Evolutionary conservation across 2,329 filamentous ascomycete species (phyloP), one percentile per base, ranked within the genome.

Genomic region (Calonectria pseudoreteaudii): DNA sequence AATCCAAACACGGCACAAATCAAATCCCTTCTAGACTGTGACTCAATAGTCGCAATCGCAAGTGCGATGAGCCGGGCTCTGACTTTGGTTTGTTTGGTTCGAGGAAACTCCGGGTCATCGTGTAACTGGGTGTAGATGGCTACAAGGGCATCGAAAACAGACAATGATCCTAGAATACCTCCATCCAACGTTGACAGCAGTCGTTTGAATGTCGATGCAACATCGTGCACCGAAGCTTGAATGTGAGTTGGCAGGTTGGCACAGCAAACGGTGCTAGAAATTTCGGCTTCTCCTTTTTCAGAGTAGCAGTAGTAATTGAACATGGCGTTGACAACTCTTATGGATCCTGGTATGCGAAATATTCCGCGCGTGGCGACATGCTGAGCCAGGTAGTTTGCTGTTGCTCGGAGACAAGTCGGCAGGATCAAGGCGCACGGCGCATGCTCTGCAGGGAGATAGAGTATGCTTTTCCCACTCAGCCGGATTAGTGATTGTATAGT

Each of bases 1-100:
- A 94, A 85, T 0, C 92, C 93, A 80, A 94, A 92, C 0, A 94
- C 91, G 7, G 91, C 90, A 74, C 90, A 93, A 53, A 94, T 91
- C 4, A 94, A 84, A 60, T 93, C 91, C 30, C 92, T 86, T 52
- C 91, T 88, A 73, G 90, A 91, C 68, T 88, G 88, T 0, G 91
- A 93, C 69, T 86, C 85, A n/a, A 93, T 83, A 0, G 90, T 90
- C 1, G 87, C 87, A 52, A 94, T 87, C 10, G 91, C 91, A 41
- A 94, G 83, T 2, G 92, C 92, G 74, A 94, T 92, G 4, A 94
- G 86, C n/a, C 91, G 87, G 10, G 91, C 91, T n/a, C 90, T 88
- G 18, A 92, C 83, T 75, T 88, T 90, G 44, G 85, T 89, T 73
- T 90, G 86, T 76, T 90, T 91, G 0, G 89, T 90, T 70, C 86